Evolutionary conservation across 2,329 filamentous ascomycete species (phyloP).

Genomic region (Fulvia fulva): DNA sequence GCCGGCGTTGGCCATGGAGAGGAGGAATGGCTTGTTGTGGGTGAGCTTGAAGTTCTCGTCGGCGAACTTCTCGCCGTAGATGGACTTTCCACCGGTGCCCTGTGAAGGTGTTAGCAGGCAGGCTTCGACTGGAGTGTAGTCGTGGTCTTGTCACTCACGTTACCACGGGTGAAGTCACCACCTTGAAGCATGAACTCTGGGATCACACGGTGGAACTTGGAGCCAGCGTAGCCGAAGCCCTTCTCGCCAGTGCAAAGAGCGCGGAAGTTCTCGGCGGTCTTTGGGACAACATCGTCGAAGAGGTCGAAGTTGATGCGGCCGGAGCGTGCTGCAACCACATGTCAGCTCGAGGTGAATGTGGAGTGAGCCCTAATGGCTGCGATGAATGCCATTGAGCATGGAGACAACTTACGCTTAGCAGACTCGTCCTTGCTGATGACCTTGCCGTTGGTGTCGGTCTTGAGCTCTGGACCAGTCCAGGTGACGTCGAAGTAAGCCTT

Average conservation of each 20-base stretch:
- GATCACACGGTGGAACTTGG: conserved; percentile 92
- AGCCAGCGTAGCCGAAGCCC: conserved; percentile 75
- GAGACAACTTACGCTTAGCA: conserved; percentile 55
- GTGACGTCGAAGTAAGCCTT: conserved; percentile 58
- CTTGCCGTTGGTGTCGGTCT: conserved; percentile 56
- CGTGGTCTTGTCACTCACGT: conserved; percentile 57
- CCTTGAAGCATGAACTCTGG: conserved; percentile 99
- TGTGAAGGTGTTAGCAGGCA: conserved; percentile 36
- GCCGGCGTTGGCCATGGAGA: conserved; percentile 98
- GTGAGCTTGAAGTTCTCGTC: conserved; percentile 93
- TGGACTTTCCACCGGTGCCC: conserved; percentile 95
- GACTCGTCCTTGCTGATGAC: conserved; percentile 37
- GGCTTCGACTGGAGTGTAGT: not conserved
- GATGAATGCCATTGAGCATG: not conserved
- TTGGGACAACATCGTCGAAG: conserved; percentile 80
- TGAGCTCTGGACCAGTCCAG: conserved; percentile 62
- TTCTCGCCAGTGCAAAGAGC: conserved; percentile 94
- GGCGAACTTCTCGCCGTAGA: conserved; percentile 95
- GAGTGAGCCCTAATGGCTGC: not conserved
- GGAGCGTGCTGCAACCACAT: conserved; percentile 55
- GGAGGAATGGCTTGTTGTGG: conserved; percentile 87
- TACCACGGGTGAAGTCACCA: conserved; percentile 92
- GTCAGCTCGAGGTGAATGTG: conserved; percentile 10
- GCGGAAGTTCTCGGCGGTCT: conserved; percentile 96
- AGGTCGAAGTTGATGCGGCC: conserved; percentile 88